Evolutionary conservation across 768 basidiomycete species (phyloP).

Genomic region (Lactarius psammicola): DNA sequence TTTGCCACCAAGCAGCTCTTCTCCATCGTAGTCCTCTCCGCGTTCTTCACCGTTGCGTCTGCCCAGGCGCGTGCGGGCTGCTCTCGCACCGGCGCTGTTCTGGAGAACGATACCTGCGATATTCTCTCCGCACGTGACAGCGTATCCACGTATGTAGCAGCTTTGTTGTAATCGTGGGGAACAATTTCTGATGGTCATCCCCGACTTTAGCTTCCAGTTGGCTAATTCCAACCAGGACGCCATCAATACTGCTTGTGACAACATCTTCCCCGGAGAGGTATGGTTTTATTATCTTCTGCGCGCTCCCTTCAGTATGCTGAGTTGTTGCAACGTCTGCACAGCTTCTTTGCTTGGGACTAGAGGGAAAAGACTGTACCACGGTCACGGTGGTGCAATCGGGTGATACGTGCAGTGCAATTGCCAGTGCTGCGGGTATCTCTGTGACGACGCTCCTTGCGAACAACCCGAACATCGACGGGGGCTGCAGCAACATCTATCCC

Average conservation of each 20-base stretch:
- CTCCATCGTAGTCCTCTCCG: conserved; percentile 7
- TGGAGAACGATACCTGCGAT: conserved; percentile 54
- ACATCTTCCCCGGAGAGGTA: conserved; percentile 53
- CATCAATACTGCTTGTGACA: conserved; percentile 54
- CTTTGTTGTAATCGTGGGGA: background rate
- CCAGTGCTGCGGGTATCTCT: conserved; percentile 44
- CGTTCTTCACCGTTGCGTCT: conserved; percentile 2
- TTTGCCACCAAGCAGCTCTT: conserved; percentile 1
- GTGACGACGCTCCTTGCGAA: conserved; percentile 56
- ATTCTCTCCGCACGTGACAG: conserved; percentile 47
- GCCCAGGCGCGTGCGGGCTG: conserved; percentile 37
- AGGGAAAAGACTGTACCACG: conserved; percentile 54
- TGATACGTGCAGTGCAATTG: conserved; percentile 52
- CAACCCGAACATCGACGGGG: conserved; percentile 67
- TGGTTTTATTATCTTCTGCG: background rate
- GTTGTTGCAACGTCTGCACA: background rate
- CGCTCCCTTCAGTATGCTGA: background rate
- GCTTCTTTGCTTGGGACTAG: conserved; percentile 54
- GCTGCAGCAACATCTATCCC: conserved; percentile 65
- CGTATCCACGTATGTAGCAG: conserved; percentile 47
- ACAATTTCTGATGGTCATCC: background rate
- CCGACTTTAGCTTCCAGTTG: conserved; percentile 52
- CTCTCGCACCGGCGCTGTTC: conserved; percentile 50
- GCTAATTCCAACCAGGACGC: conserved; percentile 46
- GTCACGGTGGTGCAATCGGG: conserved; percentile 48